These are phyloP conservation scores for Fusarium aywerte DNA, from an alignment of 2,329 filamentous ascomycete species.

Conservation along the genomic window DNA sequence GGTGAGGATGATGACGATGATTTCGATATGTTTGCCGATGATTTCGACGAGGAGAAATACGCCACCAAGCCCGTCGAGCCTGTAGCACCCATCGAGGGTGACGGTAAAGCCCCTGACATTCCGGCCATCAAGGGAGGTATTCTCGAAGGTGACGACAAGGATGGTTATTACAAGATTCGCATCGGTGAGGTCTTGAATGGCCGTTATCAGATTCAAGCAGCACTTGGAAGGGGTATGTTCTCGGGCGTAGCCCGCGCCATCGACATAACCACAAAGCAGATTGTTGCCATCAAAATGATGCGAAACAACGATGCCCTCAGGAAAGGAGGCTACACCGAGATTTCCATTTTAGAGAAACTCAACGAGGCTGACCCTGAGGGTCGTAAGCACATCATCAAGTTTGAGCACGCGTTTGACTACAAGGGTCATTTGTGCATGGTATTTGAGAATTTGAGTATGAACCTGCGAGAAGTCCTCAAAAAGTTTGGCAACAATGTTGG, in stretches of 20 bases:
- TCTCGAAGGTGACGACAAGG: slow-evolving; percentile 91
- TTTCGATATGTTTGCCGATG: slow-evolving; percentile 91
- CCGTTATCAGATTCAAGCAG: slow-evolving; percentile 88
- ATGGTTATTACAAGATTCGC: slow-evolving; percentile 96
- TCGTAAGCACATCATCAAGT: slow-evolving; percentile 90
- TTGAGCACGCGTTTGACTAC: slow-evolving; percentile 90
- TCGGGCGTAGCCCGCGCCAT: slow-evolving; percentile 92
- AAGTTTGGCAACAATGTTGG: slow-evolving; percentile 96
- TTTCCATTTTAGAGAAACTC: slow-evolving; percentile 89
- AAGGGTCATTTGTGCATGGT: slow-evolving; percentile 96
- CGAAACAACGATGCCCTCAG: slow-evolving; percentile 93
- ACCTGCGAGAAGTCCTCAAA: slow-evolving; percentile 91
- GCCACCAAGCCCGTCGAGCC: slow-evolving; percentile 59
- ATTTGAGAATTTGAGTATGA: slow-evolving; percentile 94
- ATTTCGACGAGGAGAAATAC: slow-evolving; percentile 75
- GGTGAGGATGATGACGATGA: slow-evolving; percentile 65
- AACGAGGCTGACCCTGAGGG: slow-evolving; percentile 87
- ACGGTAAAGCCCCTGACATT: slow-evolving; percentile 60
- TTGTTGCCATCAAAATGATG: slow-evolving; percentile 98
- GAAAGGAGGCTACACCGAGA: slow-evolving; percentile 94
- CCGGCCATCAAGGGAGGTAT: slow-evolving; percentile 77
- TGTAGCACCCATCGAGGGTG: slow-evolving; percentile 52
- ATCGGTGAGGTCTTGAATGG: slow-evolving; percentile 89
- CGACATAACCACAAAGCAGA: slow-evolving; percentile 76
- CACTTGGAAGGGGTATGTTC: slow-evolving; percentile 94